Percentiles rank a stretch among this genome's conserved stretches.
Evolutionary conservation across 805 yeast species (phyloP).

Genomic region (Phaffomyces antillensis): DNA sequence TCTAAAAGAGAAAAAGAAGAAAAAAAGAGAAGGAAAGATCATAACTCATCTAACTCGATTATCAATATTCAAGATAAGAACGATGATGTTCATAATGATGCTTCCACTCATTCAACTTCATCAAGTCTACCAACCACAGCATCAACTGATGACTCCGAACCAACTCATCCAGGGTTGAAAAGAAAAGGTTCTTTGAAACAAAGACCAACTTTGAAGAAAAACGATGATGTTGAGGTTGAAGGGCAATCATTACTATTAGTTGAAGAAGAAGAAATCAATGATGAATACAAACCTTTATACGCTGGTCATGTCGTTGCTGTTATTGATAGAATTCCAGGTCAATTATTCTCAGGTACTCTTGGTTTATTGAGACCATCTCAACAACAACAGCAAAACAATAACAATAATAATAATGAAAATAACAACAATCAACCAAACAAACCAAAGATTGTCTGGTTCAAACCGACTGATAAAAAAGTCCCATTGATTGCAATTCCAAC

Average conservation of each 20-base stretch:
- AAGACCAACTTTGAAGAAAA: conserved; percentile 94
- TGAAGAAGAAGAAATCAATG: conserved; percentile 94
- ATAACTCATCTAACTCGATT: conserved; percentile 28
- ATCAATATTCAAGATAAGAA: conserved; percentile 49
- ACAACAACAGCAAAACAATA: conserved; percentile 37
- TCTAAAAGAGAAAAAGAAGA: conserved; percentile 96
- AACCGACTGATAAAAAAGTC: conserved; percentile 96
- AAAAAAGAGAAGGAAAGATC: conserved; percentile 82
- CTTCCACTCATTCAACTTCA: conserved; percentile 43
- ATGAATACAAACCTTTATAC: conserved; percentile 85
- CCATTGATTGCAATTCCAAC: conserved; percentile 98
- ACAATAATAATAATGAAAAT: not conserved
- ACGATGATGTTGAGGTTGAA: conserved; percentile 97
- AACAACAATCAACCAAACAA: conserved; percentile 26
- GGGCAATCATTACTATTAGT: conserved; percentile 88
- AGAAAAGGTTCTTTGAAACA: conserved; percentile 90
- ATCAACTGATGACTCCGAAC: conserved; percentile 9
- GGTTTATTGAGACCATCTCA: conserved; percentile 94
- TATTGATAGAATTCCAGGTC: conserved; percentile 95
- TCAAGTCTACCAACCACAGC: not conserved
- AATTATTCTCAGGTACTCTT: conserved; percentile 87
- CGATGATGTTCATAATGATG: conserved; percentile 77
- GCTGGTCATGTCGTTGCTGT: conserved; percentile 99
- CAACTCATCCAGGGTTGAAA: conserved; percentile 34
- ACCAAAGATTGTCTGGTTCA: conserved; percentile 98